Percentiles rank a stretch among this genome's conserved stretches.
These are phyloP conservation scores for Candida frijolesensis DNA, from an alignment of 1,139 yeast species.

Conservation along the genomic window DNA sequence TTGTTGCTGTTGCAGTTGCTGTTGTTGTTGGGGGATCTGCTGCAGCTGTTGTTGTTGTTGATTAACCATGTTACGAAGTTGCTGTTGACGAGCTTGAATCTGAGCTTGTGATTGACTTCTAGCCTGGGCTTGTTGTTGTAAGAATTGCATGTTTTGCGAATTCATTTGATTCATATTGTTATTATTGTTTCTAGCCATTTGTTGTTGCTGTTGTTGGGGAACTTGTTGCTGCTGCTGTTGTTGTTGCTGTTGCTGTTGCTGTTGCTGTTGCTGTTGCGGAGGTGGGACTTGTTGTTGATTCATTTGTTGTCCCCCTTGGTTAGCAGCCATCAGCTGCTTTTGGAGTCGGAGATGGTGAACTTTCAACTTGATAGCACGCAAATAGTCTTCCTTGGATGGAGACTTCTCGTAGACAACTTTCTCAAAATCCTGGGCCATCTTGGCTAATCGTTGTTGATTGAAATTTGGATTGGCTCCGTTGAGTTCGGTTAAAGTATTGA, in stretches of 20 bases:
- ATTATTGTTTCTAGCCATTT: conserved; percentile 4
- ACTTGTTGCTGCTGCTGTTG: conserved; percentile 8
- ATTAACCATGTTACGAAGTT: conserved; percentile 16
- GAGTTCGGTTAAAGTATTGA: conserved; percentile 42
- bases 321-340: conserved; percentile 12
- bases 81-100: conserved; percentile 31
- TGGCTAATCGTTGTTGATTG: conserved; percentile 41
- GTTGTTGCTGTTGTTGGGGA: conserved; percentile 13
- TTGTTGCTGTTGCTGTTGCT: conserved; percentile 11
- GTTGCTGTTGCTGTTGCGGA: conserved; percentile 10
- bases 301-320: conserved; percentile 8
- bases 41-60: conserved; percentile 18
- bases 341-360: conserved; percentile 36
- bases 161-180: conserved; percentile 12
- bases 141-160: conserved; percentile 23
- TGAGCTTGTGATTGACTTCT: conserved; percentile 47
- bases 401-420: conserved; percentile 44
- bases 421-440: conserved; percentile 50
- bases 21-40: conserved; percentile 36
- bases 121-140: conserved; percentile 55
- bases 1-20: conserved; percentile 19
- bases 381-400: conserved; percentile 42
- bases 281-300: conserved; percentile 5
- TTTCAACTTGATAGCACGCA: conserved; percentile 41
- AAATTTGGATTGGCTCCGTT: conserved; percentile 35